phyloP scores from a whole-genome alignment of 257 asterid species.

The Echites panduratus region DNA sequence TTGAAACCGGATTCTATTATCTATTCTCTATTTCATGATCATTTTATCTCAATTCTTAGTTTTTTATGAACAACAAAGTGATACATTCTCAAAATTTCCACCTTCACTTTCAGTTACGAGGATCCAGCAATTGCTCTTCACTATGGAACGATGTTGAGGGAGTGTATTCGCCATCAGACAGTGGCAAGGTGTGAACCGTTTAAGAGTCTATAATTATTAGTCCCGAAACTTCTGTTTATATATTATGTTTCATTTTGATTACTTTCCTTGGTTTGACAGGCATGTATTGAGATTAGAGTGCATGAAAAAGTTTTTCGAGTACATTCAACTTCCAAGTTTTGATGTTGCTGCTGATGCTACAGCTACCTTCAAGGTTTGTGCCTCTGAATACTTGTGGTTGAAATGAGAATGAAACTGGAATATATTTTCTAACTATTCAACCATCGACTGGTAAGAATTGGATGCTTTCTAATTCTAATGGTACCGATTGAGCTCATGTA shows the following conservation, averaged over 20 bases:
- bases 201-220: too few relatives aligned
- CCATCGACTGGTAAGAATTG: too few relatives aligned
- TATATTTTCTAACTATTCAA: too few relatives aligned
- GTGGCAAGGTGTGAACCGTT: conserved; percentile 69
- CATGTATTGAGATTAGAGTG: conserved; percentile 58
- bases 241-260: not conserved
- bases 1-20: not conserved
- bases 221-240: not conserved
- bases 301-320: conserved; percentile 62
- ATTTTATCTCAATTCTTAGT: not conserved
- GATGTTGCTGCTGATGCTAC: conserved; percentile 97
- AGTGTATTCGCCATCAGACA: conserved; percentile 83
- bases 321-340: conserved; percentile 78
- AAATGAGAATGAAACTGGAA: too few relatives aligned
- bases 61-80: not conserved
- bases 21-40: not conserved
- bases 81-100: not conserved
- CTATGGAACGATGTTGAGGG: conserved; percentile 83
- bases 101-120: conserved; percentile 46
- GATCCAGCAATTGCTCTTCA: conserved; percentile 73
- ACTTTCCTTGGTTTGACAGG: conserved; percentile 25
- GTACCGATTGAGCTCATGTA: too few relatives aligned
- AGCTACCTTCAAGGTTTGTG: conserved; percentile 71
- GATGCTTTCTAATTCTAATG: too few relatives aligned
- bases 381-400: too few relatives aligned